Evolutionary conservation across 2,329 filamentous ascomycete genomes (phyloP).

Genomic region (Berkeleyomyces rouxiae): DNA sequence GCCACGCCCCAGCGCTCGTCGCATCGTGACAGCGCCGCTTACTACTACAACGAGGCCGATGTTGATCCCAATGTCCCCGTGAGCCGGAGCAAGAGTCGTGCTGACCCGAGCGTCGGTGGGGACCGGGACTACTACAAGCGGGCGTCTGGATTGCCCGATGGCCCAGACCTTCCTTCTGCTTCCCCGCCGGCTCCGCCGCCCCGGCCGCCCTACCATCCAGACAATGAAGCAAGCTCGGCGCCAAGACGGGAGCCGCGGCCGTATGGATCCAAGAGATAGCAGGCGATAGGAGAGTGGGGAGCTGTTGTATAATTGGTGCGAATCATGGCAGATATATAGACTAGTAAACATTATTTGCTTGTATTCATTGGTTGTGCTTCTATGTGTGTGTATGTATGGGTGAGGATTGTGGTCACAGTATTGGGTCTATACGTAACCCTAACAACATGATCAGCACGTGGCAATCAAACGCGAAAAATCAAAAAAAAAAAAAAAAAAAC

Average conservation of each 20-base stretch:
- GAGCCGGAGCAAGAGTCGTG: neutral
- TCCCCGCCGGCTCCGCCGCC: conserved; percentile 9
- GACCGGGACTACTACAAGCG: conserved; percentile 8
- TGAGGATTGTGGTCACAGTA: too few relatives aligned
- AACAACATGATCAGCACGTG: too few relatives aligned
- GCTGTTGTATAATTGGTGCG: neutral
- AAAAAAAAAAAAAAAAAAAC: too few relatives aligned
- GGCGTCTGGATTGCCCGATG: neutral
- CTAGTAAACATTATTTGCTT: neutral
- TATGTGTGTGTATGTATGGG: too few relatives aligned
- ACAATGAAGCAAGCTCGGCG: neutral
- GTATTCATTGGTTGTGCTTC: too few relatives aligned
- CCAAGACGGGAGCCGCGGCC: conserved; percentile 9
- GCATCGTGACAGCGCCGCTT: conserved; percentile 3
- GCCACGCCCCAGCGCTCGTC: conserved; percentile 1
- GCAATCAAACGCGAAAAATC: neutral
- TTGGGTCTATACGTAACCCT: too few relatives aligned
- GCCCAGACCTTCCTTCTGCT: conserved; percentile 1
- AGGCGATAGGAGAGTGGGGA: neutral
- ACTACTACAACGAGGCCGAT: conserved; percentile 8
- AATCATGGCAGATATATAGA: neutral
- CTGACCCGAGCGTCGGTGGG: neutral
- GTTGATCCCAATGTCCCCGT: neutral
- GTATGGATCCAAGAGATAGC: conserved; percentile 2
- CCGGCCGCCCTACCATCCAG: conserved; percentile 8